Percentiles rank a stretch among this genome's conserved stretches.
phyloP scores from a whole-genome alignment of 2,329 filamentous ascomycete genomes.

The Rugonectria rugulosa region DNA sequence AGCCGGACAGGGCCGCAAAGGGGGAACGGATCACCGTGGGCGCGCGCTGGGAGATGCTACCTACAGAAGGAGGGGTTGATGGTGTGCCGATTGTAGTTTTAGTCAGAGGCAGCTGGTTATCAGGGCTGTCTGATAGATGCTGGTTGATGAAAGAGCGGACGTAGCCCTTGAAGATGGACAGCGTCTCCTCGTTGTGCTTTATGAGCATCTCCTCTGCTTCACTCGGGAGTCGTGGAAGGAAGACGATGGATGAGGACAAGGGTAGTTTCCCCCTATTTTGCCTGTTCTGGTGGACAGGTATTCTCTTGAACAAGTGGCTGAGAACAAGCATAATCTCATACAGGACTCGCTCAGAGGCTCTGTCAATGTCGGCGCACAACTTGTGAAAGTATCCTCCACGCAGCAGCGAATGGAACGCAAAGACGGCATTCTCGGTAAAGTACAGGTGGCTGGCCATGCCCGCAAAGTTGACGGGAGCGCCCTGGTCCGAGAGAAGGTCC shows the following conservation, averaged over 20 bases:
- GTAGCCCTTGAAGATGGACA: constrained; percentile 73
- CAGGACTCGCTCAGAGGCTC: constrained; percentile 57
- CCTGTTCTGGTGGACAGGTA: constrained; percentile 53
- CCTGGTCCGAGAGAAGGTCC: constrained; percentile 66
- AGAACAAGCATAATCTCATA: constrained; percentile 73
- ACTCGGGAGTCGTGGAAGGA: constrained; percentile 69
- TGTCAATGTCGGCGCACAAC: constrained; percentile 65
- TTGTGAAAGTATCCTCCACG: constrained; percentile 72
- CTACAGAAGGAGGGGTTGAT: not conserved
- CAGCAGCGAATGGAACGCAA: constrained; percentile 79
- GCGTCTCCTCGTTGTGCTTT: constrained; percentile 70
- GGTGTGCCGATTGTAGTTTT: constrained; percentile 51
- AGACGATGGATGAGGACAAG: constrained; percentile 68
- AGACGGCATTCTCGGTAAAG: constrained; percentile 77
- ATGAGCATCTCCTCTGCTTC: constrained; percentile 63
- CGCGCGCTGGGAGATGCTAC: not conserved
- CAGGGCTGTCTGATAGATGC: constrained; percentile 59
- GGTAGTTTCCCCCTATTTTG: constrained; percentile 59
- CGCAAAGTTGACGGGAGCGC: constrained; percentile 75
- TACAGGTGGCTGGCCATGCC: constrained; percentile 76
- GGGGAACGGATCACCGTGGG: constrained; percentile 65
- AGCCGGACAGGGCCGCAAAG: constrained; percentile 76
- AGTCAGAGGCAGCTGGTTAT: constrained; percentile 67
- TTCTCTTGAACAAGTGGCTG: constrained; percentile 73
- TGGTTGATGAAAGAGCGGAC: constrained; percentile 74